Evolutionary conservation across 805 yeast species (phyloP).

Genomic region (Lachancea cidri): DNA sequence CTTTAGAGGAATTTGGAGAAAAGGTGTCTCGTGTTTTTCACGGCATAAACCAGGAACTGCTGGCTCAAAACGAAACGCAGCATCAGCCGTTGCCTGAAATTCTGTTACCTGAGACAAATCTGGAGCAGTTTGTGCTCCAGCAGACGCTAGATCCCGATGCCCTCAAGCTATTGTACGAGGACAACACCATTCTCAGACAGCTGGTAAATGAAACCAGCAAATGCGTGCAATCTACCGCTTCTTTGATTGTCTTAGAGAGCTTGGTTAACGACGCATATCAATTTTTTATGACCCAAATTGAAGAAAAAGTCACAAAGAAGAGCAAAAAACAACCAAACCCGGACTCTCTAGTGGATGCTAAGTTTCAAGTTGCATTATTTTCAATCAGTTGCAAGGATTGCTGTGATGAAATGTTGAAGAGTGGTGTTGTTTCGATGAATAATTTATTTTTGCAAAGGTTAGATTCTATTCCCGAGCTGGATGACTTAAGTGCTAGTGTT

Average conservation of each 20-base stretch:
- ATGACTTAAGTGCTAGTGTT: slow-evolving; percentile 84
- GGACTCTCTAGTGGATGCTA: slow-evolving; percentile 4
- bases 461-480: slow-evolving; percentile 45
- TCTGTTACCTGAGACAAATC: slow-evolving; percentile 44
- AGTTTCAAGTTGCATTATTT: slow-evolving; percentile 26
- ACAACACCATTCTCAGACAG: slow-evolving; percentile 29
- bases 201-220: slow-evolving; percentile 44
- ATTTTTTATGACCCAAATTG: slow-evolving; percentile 24
- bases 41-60: slow-evolving; percentile 27
- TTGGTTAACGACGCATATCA: slow-evolving; percentile 29
- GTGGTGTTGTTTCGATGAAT: slow-evolving; percentile 22
- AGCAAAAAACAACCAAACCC: slow-evolving; percentile 2
- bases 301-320: slow-evolving; percentile 16
- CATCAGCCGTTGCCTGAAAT: slow-evolving; percentile 32
- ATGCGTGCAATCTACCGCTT: slow-evolving; percentile 33
- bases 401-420: slow-evolving; percentile 23
- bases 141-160: slow-evolving; percentile 46
- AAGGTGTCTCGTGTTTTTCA: slow-evolving; percentile 36
- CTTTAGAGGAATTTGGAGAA: slow-evolving; percentile 53
- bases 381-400: slow-evolving; percentile 30
- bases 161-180: slow-evolving; percentile 26
- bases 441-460: slow-evolving; percentile 22
- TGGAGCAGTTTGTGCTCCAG: slow-evolving; percentile 49
- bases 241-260: slow-evolving; percentile 25
- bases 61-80: slow-evolving; percentile 30